Evolutionary conservation across 2,329 filamentous ascomycete genomes (phyloP).

Genomic region (Colletotrichum horii): DNA sequence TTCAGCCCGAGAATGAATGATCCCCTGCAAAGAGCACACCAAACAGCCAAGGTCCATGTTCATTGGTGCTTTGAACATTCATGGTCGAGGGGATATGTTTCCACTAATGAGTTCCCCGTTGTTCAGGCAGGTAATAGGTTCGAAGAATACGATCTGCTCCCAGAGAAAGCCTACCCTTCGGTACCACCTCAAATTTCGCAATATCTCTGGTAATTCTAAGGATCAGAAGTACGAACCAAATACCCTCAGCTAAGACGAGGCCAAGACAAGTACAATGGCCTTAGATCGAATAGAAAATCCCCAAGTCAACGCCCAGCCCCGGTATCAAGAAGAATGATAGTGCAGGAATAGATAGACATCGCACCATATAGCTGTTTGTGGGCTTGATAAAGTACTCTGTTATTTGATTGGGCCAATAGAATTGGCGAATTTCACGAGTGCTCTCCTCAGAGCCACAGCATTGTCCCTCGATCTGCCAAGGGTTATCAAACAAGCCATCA

Average conservation of each 20-base stretch:
- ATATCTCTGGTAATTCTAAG: no score
- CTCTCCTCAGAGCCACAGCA: not conserved
- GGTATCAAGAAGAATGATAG: not conserved
- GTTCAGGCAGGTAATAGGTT: no score
- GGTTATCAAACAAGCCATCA: not conserved
- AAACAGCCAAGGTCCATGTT: not conserved
- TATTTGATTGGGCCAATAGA: not conserved
- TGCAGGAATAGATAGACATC: not conserved
- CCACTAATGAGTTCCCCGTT: no score
- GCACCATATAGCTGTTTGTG: not conserved
- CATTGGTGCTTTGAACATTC: no score
- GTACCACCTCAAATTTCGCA: no score
- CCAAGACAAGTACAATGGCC: not conserved
- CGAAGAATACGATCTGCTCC: no score
- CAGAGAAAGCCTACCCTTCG: no score
- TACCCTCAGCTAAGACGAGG: no score
- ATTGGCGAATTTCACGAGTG: not conserved
- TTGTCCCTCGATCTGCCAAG: not conserved
- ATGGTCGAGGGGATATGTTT: no score
- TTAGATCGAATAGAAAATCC: not conserved
- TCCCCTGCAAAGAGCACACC: not conserved
- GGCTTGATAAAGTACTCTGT: rapidly evolving
- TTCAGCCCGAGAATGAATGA: not conserved
- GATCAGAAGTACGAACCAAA: no score
- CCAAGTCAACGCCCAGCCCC: not conserved